These are phyloP conservation scores for Pseudoscleropodium purum DNA, from an alignment of 225 moss, liverwort and hornwort genomes.

Conservation along the genomic window DNA sequence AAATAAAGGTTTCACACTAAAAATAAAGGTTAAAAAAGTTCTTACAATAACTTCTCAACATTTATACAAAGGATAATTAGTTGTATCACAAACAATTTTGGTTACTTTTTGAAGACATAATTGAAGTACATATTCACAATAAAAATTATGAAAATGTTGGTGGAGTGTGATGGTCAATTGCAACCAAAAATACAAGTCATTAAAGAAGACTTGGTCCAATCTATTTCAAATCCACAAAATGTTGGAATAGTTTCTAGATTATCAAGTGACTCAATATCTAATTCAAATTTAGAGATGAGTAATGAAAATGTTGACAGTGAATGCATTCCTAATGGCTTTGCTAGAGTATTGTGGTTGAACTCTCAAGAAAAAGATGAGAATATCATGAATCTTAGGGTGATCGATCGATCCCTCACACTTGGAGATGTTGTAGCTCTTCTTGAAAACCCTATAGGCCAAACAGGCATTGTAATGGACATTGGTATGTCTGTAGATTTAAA, in stretches of 20 bases:
- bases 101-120: too few species aligned
- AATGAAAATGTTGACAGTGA: background rate
- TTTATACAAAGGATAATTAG: background rate
- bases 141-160: background rate
- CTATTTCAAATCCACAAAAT: slow-evolving; percentile 29
- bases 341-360: slow-evolving; percentile 52
- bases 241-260: slow-evolving; percentile 50
- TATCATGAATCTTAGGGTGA: slow-evolving; percentile 29
- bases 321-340: slow-evolving; percentile 7
- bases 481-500: slow-evolving; percentile 61
- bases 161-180: background rate
- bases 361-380: slow-evolving; percentile 38
- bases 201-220: slow-evolving; percentile 54
- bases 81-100: background rate
- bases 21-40: background rate
- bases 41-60: background rate
- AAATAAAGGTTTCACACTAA: too few species aligned
- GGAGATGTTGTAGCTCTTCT: slow-evolving; percentile 56
- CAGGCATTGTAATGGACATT: slow-evolving; percentile 41
- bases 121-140: background rate
- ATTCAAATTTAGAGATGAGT: background rate
- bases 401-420: slow-evolving; percentile 55
- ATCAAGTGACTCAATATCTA: background rate
- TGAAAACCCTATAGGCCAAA: slow-evolving; percentile 45
- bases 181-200: slow-evolving; percentile 17